A percentile compares a stretch with the other conserved stretches of the same genome.
These are phyloP conservation scores for Vicia villosa DNA, from an alignment of 306 rosid genomes.

Conservation along the genomic window DNA sequence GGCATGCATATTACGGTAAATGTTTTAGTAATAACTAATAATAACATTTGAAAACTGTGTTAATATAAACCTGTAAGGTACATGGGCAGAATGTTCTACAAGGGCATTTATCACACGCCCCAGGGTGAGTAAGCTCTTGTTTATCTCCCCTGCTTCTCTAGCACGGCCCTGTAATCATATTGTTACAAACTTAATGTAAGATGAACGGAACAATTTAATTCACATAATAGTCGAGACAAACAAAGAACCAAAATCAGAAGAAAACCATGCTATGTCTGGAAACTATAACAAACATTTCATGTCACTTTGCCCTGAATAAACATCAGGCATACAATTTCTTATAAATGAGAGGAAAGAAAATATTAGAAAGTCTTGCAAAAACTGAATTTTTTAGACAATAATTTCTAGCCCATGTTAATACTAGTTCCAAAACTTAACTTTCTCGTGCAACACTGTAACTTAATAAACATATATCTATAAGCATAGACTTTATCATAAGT, in stretches of 20 bases:
- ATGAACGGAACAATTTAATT: background rate
- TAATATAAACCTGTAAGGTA: conserved; percentile 79
- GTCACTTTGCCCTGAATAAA: conserved; percentile 10
- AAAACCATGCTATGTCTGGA: conserved; percentile 6
- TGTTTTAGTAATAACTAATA: conserved; percentile 1
- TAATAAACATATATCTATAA: background rate
- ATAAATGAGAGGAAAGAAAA: background rate
- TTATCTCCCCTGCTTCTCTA: conserved; percentile 99
- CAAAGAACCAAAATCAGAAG: conserved; percentile 2
- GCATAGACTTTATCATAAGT: background rate
- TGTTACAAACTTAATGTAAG: conserved; percentile 1
- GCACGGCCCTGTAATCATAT: conserved; percentile 78
- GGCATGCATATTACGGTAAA: conserved; percentile 33
- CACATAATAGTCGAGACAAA: background rate
- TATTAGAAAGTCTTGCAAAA: background rate
- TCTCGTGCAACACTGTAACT: background rate
- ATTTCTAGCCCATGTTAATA: background rate
- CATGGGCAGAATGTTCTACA: conserved; percentile 90
- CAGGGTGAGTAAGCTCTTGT: conserved; percentile 94
- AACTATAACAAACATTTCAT: too few relatives aligned
- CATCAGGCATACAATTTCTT: background rate
- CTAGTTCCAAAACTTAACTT: background rate
- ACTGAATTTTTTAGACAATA: background rate
- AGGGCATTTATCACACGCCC: conserved; percentile 97
- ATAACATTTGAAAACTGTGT: conserved; percentile 16